Percentiles rank a stretch among this genome's conserved stretches.
phyloP scores from a whole-genome alignment of 2,329 filamentous ascomycete species.

The Boeremia exigua region DNA sequence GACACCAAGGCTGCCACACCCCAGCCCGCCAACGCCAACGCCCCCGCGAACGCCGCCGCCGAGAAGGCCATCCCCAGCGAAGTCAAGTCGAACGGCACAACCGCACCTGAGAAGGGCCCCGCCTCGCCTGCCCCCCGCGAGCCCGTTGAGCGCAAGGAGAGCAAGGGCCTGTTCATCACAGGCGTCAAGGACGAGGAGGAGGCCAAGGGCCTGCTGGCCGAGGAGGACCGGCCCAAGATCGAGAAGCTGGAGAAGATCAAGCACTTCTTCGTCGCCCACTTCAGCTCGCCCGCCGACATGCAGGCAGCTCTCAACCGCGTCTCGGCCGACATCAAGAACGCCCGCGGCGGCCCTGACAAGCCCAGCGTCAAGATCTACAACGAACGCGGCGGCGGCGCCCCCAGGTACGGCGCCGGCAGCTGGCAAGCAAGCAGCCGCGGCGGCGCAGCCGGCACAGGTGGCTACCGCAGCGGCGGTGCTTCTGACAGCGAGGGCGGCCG shows the following conservation, averaged over 20 bases:
- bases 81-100: conserved; percentile 58
- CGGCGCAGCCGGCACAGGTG: conserved; percentile 65
- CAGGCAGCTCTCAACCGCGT: conserved; percentile 78
- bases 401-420: conserved; percentile 59
- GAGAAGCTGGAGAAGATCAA: conserved; percentile 71
- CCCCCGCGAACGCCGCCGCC: conserved; percentile 42
- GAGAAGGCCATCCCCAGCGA: conserved; percentile 52
- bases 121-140: conserved; percentile 57
- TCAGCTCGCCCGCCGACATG: conserved; percentile 79
- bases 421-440: conserved; percentile 71
- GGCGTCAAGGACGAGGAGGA: conserved; percentile 85
- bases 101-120: conserved; percentile 47
- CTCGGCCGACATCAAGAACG: conserved; percentile 77
- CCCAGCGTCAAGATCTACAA: conserved; percentile 85
- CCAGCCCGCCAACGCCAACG: conserved; percentile 49
- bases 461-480: conserved; percentile 82
- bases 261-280: conserved; percentile 85
- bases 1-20: conserved; percentile 58
- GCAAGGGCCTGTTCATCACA: conserved; percentile 87
- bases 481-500: conserved; percentile 76
- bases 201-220: conserved; percentile 78
- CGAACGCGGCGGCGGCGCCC: conserved; percentile 58
- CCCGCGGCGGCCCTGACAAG: conserved; percentile 74
- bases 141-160: conserved; percentile 63
- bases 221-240: conserved; percentile 85